Conservation (phyloP, 2,329 filamentous ascomycete species). For the Xylaria sp. region DNA sequence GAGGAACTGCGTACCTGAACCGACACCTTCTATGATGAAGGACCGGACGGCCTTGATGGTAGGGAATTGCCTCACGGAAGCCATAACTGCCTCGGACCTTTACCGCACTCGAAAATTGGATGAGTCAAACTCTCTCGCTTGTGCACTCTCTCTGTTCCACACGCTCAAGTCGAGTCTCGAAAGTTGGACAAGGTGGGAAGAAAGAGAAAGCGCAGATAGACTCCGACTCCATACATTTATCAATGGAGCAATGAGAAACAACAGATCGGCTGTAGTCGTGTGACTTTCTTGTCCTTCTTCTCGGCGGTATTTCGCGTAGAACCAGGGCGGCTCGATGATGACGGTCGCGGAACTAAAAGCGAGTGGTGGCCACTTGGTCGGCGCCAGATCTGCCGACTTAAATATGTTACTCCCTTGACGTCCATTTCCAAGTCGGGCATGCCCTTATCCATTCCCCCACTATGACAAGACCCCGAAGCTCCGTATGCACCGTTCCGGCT, state of each 20-base stretch:
- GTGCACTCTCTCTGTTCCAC: neutral
- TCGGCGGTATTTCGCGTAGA: neutral
- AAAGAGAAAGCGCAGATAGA: neutral
- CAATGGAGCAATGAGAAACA: neutral
- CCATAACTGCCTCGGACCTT: slow-evolving; percentile 50
- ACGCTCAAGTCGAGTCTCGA: neutral
- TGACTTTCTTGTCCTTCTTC: neutral
- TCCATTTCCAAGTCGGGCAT: neutral
- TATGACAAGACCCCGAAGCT: neutral
- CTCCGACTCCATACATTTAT: neutral
- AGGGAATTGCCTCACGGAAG: slow-evolving; percentile 69
- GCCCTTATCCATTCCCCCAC: neutral
- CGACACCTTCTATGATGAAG: slow-evolving; percentile 73
- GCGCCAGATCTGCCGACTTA: slow-evolving; percentile 39
- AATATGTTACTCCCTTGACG: neutral
- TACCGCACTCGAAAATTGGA: neutral
- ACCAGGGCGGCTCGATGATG: slow-evolving; percentile 15
- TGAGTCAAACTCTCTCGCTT: neutral
- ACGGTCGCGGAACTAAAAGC: slow-evolving; percentile 17
- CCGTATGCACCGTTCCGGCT: slow-evolving; percentile 4
- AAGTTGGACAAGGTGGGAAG: neutral
- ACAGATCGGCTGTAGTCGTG: neutral
- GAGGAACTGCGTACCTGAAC: slow-evolving; percentile 57
- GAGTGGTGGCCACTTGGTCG: slow-evolving; percentile 28
- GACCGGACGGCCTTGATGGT: slow-evolving; percentile 80